Evolutionary conservation across 1,284 basidiomycete genomes (phyloP).

Genomic region (Ganoderma lingzhi): DNA sequence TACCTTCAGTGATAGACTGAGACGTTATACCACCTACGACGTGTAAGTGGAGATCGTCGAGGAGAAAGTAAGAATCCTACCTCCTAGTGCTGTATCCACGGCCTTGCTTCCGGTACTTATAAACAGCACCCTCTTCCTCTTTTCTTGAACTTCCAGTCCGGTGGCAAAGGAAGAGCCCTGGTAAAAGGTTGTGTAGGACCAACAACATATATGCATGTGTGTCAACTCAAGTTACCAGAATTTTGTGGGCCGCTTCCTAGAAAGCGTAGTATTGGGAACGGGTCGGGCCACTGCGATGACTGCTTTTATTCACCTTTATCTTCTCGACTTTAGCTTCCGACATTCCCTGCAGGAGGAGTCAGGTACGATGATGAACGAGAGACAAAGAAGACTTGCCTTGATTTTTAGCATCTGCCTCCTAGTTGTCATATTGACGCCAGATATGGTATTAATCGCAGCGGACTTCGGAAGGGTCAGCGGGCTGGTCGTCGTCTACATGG

Average conservation of each 20-base stretch:
- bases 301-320: constrained; percentile 71
- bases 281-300: constrained; percentile 12
- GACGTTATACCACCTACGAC: constrained; percentile 82
- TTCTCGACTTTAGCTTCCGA: constrained; percentile 96
- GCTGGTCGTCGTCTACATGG: neutral
- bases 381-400: constrained; percentile 64
- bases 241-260: constrained; percentile 90
- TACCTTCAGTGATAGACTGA: constrained; percentile 92
- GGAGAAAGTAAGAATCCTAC: constrained; percentile 48
- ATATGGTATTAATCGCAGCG: constrained; percentile 80
- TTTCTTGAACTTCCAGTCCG: constrained; percentile 88
- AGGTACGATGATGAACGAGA: neutral
- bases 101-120: constrained; percentile 93
- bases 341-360: constrained; percentile 65
- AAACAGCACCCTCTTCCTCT: constrained; percentile 78
- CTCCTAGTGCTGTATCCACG: constrained; percentile 88
- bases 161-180: constrained; percentile 90
- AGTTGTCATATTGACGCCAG: constrained; percentile 87
- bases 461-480: constrained; percentile 48
- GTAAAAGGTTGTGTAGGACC: constrained; percentile 2
- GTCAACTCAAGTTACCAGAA: constrained; percentile 59
- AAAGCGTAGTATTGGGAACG: constrained; percentile 2
- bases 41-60: neutral
- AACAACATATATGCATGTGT: constrained; percentile 19
- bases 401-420: constrained; percentile 89